These are phyloP conservation scores for Ceratocystis harringtonii DNA, from an alignment of 2,329 filamentous ascomycete species.

Conservation along the genomic window DNA sequence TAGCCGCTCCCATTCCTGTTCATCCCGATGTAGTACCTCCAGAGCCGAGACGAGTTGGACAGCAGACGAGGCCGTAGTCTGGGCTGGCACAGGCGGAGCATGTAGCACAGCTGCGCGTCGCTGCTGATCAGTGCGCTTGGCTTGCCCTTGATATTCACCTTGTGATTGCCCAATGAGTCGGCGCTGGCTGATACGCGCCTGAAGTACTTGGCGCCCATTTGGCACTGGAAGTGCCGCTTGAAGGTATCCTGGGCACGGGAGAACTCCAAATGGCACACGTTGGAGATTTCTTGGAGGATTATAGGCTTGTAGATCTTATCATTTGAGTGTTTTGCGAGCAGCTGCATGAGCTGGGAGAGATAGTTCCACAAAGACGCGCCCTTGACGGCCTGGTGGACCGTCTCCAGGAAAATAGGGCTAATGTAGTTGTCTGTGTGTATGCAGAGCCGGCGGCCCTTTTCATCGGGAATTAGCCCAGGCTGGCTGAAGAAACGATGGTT, in stretches of 20 bases:
- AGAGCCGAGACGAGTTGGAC: constrained; percentile 35
- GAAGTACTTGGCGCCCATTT: constrained; percentile 28
- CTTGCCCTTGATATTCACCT: constrained; percentile 28
- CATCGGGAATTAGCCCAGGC: constrained; percentile 31
- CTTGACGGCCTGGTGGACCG: constrained; percentile 26
- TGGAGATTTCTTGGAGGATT: constrained; percentile 33
- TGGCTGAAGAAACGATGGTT: constrained; percentile 27
- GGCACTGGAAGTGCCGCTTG: constrained; percentile 28
- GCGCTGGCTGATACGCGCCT: constrained; percentile 26
- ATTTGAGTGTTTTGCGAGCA: constrained; percentile 21
- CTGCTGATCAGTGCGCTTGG: constrained; percentile 26
- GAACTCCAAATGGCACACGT: constrained; percentile 32
- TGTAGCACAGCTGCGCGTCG: constrained; percentile 29
- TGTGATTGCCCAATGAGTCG: constrained; percentile 26
- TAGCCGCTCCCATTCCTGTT: constrained; percentile 25
- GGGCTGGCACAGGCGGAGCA: constrained; percentile 30
- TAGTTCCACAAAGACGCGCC: constrained; percentile 29
- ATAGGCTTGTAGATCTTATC: constrained; percentile 24
- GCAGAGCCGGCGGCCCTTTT: constrained; percentile 28
- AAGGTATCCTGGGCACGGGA: constrained; percentile 26
- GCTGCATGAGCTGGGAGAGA: constrained; percentile 25
- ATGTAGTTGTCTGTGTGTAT: constrained; percentile 29
- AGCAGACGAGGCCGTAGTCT: constrained; percentile 25
- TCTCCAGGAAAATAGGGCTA: constrained; percentile 29
- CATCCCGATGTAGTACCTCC: constrained; percentile 26